A percentile compares a stretch with the other conserved stretches of the same genome.
phyloP scores from a whole-genome alignment of 441 rosid genomes.

The Pelargonium citronellum region DNA sequence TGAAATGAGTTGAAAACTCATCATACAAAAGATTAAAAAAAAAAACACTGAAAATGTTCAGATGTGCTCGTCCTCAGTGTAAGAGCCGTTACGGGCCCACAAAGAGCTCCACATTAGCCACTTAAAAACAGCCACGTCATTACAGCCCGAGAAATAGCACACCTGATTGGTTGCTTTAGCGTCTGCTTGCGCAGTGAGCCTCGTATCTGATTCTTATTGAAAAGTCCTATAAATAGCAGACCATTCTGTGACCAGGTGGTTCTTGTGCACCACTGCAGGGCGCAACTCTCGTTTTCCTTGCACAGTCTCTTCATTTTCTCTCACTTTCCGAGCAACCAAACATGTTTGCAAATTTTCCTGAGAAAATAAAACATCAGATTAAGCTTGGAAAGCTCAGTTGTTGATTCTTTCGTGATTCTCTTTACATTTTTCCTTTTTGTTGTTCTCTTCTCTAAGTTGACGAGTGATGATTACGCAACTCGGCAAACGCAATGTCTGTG shows the following conservation, averaged over 20 bases:
- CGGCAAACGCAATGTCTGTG: constrained; percentile 1
- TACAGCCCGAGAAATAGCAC: background rate
- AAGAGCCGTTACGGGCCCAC: background rate
- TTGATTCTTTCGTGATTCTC: background rate
- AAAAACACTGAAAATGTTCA: background rate
- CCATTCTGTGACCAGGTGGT: background rate
- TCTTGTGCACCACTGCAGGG: background rate
- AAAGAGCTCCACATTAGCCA: background rate
- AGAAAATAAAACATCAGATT: background rate
- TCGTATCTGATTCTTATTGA: background rate
- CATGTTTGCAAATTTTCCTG: background rate
- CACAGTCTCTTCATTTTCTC: constrained; percentile 4
- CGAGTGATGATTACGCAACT: background rate
- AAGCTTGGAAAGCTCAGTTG: background rate
- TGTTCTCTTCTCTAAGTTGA: background rate
- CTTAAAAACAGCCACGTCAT: background rate
- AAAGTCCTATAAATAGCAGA: background rate
- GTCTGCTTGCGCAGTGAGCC: background rate
- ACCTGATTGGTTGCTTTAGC: background rate
- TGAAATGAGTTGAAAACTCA: background rate
- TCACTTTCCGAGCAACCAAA: constrained; percentile 10
- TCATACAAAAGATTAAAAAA: background rate
- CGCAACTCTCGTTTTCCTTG: background rate
- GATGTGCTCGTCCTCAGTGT: too few relatives aligned
- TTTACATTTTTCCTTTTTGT: background rate